Base-by-base conservation (phyloP, 1,139 yeast species). In the Magnusiomyces ingens region DNA sequence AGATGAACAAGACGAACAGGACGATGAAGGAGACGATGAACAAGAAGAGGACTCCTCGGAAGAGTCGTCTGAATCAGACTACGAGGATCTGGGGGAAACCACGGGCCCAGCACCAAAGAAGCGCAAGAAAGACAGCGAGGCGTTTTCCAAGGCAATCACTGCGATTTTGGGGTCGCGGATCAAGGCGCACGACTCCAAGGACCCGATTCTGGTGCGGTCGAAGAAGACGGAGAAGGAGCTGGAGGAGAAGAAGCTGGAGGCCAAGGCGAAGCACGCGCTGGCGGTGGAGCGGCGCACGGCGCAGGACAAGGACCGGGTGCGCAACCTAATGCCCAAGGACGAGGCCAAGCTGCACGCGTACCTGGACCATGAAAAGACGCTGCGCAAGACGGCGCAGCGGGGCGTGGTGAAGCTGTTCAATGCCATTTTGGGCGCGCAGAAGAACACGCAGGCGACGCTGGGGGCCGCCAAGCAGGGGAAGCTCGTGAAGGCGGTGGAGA, bases 391-490 rank as follows among this genome's bases (percentile, higher is more conserved):
- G 37, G 98, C 98, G 0, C 97, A 93, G 70, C 79, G 85, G 63
- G 99, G 99, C 73, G 98, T 90, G 17, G 95, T 93, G 18, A 82
- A 85, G 64, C 75, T 93, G 57, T 90, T 93, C 70, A 93, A 93
- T 67, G 98, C 97, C 1, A 85, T 93, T 36, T 77, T 90, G 64
- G 79, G 88, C 44, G 85, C 96, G 0, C 99, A 94, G 70, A 49
- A 48, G 43, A 76, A 81, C 35, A 56, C 58, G 2, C 54, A 53
- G n/a, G 79, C 75, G 48, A 69, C 70, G 64, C 17, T 36, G 42
- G 35, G 29, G 5, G 42, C 49, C 13, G 22, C 32, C 11, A 46
- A 46, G 18, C 17, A 35, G 32, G 47, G 47, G 59, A 61, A 29
- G 58, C 57, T 40, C 63, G 69, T 36, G 71, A 73, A 54, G 66